These are phyloP conservation scores for Murraya paniculata DNA, from an alignment of 345 rosid species.

Conservation along the genomic window DNA sequence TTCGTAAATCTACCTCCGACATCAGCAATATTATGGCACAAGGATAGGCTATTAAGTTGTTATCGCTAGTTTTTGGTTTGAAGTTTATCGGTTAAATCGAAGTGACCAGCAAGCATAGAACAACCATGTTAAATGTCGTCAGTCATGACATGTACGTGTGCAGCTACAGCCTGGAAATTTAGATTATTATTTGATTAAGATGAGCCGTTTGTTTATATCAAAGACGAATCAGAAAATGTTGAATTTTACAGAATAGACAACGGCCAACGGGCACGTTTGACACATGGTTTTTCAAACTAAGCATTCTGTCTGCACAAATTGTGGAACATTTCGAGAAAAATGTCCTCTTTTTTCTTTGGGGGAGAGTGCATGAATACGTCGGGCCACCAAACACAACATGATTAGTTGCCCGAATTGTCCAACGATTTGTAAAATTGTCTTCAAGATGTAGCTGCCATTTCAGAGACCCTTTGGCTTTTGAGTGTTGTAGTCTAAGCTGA, in stretches of 20 bases:
- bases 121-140: neutral
- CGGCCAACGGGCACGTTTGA: neutral
- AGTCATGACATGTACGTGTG: no score
- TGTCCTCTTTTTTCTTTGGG: no score
- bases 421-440: neutral
- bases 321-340: neutral
- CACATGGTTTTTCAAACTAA: neutral
- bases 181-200: neutral
- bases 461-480: no score
- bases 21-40: no score
- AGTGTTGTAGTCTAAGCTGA: neutral
- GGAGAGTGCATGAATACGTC: neutral
- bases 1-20: no score
- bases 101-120: neutral
- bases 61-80: neutral
- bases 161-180: neutral
- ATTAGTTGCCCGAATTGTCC: neutral
- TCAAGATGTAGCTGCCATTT: no score
- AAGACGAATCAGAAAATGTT: neutral
- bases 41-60: neutral
- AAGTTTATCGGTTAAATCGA: neutral
- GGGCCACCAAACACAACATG: neutral
- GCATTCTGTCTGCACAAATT: neutral
- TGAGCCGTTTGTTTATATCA: neutral
- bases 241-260: neutral